A percentile compares a stretch with the other conserved stretches of the same genome.
These are phyloP conservation scores for Rugonectria rugulosa DNA, from an alignment of 2,329 filamentous ascomycete genomes.

Conservation along the genomic window DNA sequence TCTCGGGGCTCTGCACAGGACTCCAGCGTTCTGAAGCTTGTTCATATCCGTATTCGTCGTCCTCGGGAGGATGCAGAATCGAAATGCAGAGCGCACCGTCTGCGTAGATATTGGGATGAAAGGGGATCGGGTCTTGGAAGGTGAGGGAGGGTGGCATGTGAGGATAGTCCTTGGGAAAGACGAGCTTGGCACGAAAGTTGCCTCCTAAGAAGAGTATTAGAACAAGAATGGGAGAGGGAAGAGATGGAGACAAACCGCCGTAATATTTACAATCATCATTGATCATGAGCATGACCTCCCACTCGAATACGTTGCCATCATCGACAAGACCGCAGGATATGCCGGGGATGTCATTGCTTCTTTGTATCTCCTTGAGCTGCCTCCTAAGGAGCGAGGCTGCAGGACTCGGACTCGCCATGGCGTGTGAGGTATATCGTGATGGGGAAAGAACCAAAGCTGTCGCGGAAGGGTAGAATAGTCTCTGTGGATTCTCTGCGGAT, in stretches of 20 bases:
- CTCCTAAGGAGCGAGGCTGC: slow-evolving; percentile 78
- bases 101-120: slow-evolving; percentile 94
- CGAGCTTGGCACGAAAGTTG: slow-evolving; percentile 86
- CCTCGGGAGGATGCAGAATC: slow-evolving; percentile 93
- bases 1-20: slow-evolving; percentile 94
- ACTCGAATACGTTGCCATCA: slow-evolving; percentile 90
- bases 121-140: slow-evolving; percentile 83
- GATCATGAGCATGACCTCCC: slow-evolving; percentile 99
- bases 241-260: slow-evolving; percentile 68
- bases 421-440: no score
- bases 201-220: slow-evolving; percentile 66
- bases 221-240: not conserved
- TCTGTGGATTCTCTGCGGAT: not conserved
- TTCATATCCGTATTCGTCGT: slow-evolving; percentile 95
- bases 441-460: no score
- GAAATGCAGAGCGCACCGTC: slow-evolving; percentile 93
- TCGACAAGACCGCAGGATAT: slow-evolving; percentile 91
- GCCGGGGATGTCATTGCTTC: slow-evolving; percentile 87
- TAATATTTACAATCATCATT: slow-evolving; percentile 93
- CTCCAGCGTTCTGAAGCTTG: slow-evolving; percentile 89
- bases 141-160: slow-evolving; percentile 87
- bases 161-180: slow-evolving; percentile 87
- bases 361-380: slow-evolving; percentile 95
- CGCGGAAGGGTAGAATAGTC: no score
- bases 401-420: slow-evolving; percentile 50